phyloP scores from a whole-genome alignment of 306 rosid genomes.

The Prunus davidiana region DNA sequence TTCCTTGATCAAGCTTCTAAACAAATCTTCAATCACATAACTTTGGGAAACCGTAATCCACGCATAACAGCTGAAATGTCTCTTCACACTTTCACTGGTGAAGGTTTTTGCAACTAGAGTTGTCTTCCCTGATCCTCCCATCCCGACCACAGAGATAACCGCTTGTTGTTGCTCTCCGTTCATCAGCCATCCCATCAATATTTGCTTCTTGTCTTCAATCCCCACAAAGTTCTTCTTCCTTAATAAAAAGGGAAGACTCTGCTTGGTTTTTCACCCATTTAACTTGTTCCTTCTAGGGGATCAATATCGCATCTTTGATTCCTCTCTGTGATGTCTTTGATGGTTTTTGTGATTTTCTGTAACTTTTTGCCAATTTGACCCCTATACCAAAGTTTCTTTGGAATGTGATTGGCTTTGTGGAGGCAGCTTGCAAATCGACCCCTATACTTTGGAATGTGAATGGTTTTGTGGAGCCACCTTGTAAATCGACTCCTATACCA shows the following conservation, averaged over 20 bases:
- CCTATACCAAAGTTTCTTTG: neutral
- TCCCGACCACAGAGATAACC: too few species aligned
- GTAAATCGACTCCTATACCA: neutral
- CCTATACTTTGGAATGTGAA: too few species aligned
- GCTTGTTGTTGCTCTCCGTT: too few species aligned
- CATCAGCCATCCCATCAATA: too few species aligned
- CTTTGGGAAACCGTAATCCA: constrained; percentile 22
- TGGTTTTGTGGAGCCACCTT: too few species aligned
- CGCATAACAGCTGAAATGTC: neutral
- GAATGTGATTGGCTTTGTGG: neutral
- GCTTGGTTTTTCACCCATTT: neutral
- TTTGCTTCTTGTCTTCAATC: neutral
- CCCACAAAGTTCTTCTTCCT: constrained; percentile 2
- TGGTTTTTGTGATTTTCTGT: neutral
- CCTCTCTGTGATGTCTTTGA: constrained; percentile 1
- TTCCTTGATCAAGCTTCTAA: constrained; percentile 18
- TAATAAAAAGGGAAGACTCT: neutral
- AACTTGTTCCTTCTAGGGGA: neutral
- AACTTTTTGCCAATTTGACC: neutral
- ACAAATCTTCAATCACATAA: constrained; percentile 16
- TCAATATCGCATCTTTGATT: neutral
- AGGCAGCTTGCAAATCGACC: too few species aligned
- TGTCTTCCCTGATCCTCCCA: too few species aligned
- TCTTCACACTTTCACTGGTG: neutral
- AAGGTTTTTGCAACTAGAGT: neutral